Evolutionary conservation across 75 land plant genomes (phyloP).

Genomic region (Picea glauca): DNA sequence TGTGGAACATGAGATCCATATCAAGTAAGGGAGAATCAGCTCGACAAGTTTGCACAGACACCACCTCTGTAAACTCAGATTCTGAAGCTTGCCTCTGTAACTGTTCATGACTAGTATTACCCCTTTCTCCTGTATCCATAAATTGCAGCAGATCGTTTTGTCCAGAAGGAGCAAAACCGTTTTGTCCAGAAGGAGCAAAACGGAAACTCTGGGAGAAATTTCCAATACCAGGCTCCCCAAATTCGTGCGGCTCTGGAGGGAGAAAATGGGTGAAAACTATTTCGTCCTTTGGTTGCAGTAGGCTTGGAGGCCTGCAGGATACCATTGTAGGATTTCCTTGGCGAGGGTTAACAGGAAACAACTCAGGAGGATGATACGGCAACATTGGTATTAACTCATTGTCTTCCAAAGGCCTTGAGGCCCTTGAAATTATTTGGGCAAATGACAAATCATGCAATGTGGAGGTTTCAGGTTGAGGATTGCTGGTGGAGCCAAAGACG

Average conservation of each 20-base stretch:
- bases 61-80: constrained; percentile 31
- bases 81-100: constrained; percentile 11
- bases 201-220: background rate
- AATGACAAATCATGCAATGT: background rate
- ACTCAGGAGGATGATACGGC: background rate
- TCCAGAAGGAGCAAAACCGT: background rate
- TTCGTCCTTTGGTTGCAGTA: background rate
- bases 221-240: background rate
- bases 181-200: background rate
- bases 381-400: background rate
- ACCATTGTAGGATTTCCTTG: background rate
- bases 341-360: background rate
- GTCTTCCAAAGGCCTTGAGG: background rate
- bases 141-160: constrained; percentile 3
- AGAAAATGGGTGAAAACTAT: constrained; percentile 3
- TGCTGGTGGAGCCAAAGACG: background rate
- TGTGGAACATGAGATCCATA: constrained; percentile 4
- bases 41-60: constrained; percentile 30
- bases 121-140: background rate
- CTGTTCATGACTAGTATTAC: background rate
- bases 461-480: background rate
- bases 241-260: background rate
- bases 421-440: background rate
- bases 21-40: constrained; percentile 14
- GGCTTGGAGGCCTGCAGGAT: background rate